phyloP scores from a whole-genome alignment of 768 basidiomycete species.

The Neoboletus magnificus region DNA sequence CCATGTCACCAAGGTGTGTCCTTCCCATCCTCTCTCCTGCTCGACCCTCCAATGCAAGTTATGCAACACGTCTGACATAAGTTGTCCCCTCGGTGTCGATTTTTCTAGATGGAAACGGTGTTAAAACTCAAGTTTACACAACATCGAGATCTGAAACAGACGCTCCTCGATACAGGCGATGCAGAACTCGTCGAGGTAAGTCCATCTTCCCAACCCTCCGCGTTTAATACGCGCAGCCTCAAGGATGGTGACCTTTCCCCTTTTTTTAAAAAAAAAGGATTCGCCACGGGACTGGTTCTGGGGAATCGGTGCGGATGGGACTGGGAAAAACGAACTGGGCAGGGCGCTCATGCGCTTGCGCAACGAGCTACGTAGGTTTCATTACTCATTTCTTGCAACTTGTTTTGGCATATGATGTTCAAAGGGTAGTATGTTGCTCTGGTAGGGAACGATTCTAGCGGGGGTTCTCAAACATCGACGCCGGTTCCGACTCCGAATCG shows the following conservation, averaged over 20 bases:
- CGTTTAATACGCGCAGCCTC: not conserved
- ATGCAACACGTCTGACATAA: not conserved
- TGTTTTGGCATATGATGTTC: slow-evolving; percentile 1
- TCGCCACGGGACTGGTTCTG: slow-evolving; percentile 75
- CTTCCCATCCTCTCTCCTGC: not conserved
- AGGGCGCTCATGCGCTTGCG: slow-evolving; percentile 66
- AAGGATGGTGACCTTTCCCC: not conserved
- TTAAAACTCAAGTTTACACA: slow-evolving; percentile 70
- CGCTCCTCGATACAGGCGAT: slow-evolving; percentile 63
- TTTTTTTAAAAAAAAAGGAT: slow-evolving; percentile 46
- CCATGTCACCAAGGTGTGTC: slow-evolving; percentile 56
- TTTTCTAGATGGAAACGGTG: slow-evolving; percentile 60
- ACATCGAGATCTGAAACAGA: slow-evolving; percentile 52
- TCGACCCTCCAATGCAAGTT: not conserved
- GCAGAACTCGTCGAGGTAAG: slow-evolving; percentile 66
- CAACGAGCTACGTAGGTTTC: slow-evolving; percentile 42
- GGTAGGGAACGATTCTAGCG: slow-evolving; percentile 12
- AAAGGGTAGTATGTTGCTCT: not conserved
- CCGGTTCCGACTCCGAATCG: slow-evolving; percentile 2
- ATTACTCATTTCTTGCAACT: not conserved
- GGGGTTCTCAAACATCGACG: not conserved
- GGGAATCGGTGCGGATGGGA: slow-evolving; percentile 65
- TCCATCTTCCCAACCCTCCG: slow-evolving; percentile 1
- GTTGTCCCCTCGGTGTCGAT: not conserved
- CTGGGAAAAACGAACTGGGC: slow-evolving; percentile 70